Evolutionary conservation across 116 monocot genomes (phyloP), one percentile per base, ranked within the genome.

Genomic region (Phalaenopsis hybrid): DNA sequence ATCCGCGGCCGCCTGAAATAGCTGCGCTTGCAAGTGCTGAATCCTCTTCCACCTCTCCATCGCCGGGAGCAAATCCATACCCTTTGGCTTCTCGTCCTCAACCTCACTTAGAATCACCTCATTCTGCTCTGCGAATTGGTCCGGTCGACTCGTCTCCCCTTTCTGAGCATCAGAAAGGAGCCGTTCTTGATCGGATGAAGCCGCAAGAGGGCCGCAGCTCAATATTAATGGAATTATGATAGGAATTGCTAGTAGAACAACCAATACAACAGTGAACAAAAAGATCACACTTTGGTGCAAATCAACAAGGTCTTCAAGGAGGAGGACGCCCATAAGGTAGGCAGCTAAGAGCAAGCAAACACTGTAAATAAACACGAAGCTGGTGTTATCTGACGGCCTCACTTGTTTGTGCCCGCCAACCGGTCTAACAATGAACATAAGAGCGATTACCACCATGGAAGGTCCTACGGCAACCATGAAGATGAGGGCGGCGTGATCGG

Each of bases 391-490:
- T 18, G 89, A 93, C 0, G 86, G 44, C 3, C 91, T 79, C 8
- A 84, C 81, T 88, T 94, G 93, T 77, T 82, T 89, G 84, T 94
- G 95, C 9, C 95, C 93, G 5, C 84, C 85, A 52, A 94, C 99
- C 17, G 93, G 91, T 81, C 94, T 88, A 41, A 94, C 81, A 13
- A 93, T 87, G 81, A 94, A 94, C 97, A 97, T 94, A 4, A 94
- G 25, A 23, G 91, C 85, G 7, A 93, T 84, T 4, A 87, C 91
- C 0, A 93, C 90, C 82, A 94, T 83, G 20, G 93, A 77, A 9
- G 96, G 96, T 4, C 92, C 92, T 33, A 88, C 92, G 37, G 94
- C 94, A 43, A 97, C 90, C 91, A 92, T 92, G 58, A 97, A 89
- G 65, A 97, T 89, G 67, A 94, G 76, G 11, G 86, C 76, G 2